These are phyloP conservation scores for Nannochloris sp. DNA, from an alignment of 139 green algal species.

Conservation along the genomic window DNA sequence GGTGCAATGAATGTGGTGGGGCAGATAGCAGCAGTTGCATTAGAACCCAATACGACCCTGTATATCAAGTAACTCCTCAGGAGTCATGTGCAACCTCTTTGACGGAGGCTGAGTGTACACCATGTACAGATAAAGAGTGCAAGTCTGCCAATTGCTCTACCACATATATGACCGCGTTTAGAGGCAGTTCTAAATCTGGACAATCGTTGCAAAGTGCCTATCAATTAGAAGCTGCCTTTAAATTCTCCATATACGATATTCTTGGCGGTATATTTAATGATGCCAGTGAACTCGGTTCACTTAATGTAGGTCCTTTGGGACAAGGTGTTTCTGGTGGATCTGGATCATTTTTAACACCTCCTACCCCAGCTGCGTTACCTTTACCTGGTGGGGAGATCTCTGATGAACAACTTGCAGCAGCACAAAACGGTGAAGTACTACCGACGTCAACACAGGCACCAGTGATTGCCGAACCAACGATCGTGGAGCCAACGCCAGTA, in stretches of 20 bases:
- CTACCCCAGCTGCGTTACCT: too few species aligned
- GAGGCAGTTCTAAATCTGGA: constrained; percentile 20
- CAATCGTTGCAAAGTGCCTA: constrained; percentile 20
- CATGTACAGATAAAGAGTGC: constrained; percentile 10
- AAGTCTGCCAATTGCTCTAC: constrained; percentile 24
- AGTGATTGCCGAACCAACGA: too few species aligned
- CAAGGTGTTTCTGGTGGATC: too few species aligned
- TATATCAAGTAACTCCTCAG: constrained; percentile 9
- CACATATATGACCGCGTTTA: constrained; percentile 22
- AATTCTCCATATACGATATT: constrained; percentile 22
- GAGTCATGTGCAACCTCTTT: constrained; percentile 18
- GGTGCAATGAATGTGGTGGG: constrained; percentile 27
- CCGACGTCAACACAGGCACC: too few species aligned
- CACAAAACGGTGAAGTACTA: too few species aligned
- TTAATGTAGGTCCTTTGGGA: too few species aligned
- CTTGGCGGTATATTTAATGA: neutral
- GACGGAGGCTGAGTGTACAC: neutral
- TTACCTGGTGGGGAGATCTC: too few species aligned
- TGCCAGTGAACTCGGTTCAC: neutral
- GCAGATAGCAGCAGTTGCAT: neutral
- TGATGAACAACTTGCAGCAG: too few species aligned
- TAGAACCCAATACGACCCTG: constrained; percentile 1
- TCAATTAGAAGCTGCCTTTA: constrained; percentile 29
- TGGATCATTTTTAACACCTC: too few species aligned
- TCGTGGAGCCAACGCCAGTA: too few species aligned